These are phyloP conservation scores for Penicillium dipodomyicola DNA, from an alignment of 495 filamentous ascomycete species.

Conservation along the genomic window DNA sequence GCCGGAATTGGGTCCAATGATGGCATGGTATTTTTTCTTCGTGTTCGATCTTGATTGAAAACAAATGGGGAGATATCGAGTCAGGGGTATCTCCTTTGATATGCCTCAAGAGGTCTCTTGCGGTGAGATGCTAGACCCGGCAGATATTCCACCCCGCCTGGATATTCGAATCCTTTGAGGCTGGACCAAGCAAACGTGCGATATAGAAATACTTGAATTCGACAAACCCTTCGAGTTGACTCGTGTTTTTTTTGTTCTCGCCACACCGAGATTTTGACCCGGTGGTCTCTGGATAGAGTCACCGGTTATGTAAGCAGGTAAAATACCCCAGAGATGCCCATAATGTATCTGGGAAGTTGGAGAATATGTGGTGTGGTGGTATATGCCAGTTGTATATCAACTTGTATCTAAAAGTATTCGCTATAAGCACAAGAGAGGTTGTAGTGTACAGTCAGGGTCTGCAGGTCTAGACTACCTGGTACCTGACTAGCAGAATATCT, in stretches of 20 bases:
- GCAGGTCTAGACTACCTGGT: background rate
- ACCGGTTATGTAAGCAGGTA: constrained; percentile 26
- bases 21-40: constrained; percentile 23
- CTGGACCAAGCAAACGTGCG: background rate
- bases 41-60: background rate
- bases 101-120: background rate
- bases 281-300: constrained; percentile 15
- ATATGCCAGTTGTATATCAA: background rate
- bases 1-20: constrained; percentile 22
- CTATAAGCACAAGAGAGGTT: background rate
- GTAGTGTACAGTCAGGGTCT: background rate
- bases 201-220: background rate
- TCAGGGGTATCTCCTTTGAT: constrained; percentile 10
- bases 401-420: background rate
- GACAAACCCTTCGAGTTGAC: background rate
- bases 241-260: constrained; percentile 9
- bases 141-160: constrained; percentile 1
- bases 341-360: background rate
- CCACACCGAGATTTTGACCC: constrained; percentile 27
- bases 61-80: background rate
- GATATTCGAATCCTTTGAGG: background rate
- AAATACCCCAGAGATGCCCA: background rate
- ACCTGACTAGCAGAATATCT: background rate
- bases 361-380: background rate
- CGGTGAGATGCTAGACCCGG: constrained; percentile 3